These are phyloP conservation scores for Neonectria coccinea DNA, from an alignment of 2,329 filamentous ascomycete species.

Conservation along the genomic window DNA sequence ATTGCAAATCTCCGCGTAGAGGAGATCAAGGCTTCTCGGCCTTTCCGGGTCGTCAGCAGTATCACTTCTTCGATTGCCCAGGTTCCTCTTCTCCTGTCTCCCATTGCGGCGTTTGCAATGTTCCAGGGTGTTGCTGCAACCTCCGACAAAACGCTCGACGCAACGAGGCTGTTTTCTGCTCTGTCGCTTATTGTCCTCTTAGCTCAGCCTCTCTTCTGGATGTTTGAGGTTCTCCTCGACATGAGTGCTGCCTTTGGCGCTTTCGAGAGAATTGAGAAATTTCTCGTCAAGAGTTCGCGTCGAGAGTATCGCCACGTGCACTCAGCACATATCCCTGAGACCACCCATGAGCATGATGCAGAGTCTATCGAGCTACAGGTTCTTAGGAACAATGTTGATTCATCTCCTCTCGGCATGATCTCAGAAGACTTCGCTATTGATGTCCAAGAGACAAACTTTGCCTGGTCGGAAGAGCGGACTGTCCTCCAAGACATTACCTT, in stretches of 20 bases:
- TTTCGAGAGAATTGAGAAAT: conserved; percentile 55
- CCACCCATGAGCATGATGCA: background rate
- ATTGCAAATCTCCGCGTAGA: conserved; percentile 49
- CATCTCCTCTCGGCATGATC: no score
- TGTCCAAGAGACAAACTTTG: conserved; percentile 47
- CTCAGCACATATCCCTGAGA: background rate
- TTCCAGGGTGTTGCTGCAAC: conserved; percentile 48
- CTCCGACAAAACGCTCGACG: conserved; percentile 48
- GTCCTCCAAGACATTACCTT: conserved; percentile 51
- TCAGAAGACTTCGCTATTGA: conserved; percentile 1
- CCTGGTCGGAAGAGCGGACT: conserved; percentile 49
- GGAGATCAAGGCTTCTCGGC: conserved; percentile 52
- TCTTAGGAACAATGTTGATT: background rate
- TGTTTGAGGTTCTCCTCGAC: conserved; percentile 54
- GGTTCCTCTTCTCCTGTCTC: conserved; percentile 50
- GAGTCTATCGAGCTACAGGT: conserved; percentile 16
- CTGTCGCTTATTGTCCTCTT: conserved; percentile 56
- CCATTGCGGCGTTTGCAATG: conserved; percentile 54
- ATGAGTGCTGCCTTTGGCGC: conserved; percentile 54
- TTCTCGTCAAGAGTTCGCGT: conserved; percentile 45
- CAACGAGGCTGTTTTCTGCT: conserved; percentile 55
- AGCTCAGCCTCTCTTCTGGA: conserved; percentile 52
- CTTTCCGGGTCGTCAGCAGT: conserved; percentile 50
- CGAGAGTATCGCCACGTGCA: conserved; percentile 41
- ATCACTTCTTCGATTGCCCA: conserved; percentile 52